phyloP scores from a whole-genome alignment of 2,329 filamentous ascomycete species.

The Fusarium udum region DNA sequence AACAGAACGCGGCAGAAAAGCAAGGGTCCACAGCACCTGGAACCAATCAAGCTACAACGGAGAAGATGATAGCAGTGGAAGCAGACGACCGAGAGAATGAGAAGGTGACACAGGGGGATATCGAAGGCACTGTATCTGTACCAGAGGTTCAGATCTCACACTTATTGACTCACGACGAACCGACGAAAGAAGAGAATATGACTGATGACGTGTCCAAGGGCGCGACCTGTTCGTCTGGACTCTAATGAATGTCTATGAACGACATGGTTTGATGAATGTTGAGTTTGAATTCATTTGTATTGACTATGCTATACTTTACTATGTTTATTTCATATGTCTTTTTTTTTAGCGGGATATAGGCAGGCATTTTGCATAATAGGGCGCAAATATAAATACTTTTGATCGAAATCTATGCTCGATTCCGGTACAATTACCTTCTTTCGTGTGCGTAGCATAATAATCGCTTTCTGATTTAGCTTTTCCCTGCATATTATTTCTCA shows the following conservation, averaged over 20 bases:
- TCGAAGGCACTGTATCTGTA: slow-evolving; percentile 1
- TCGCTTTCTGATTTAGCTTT: not conserved
- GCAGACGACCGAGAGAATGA: not conserved
- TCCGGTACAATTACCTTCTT: not conserved
- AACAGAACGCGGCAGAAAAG: slow-evolving; percentile 26
- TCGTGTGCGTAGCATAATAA: not conserved
- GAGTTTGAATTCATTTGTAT: slow-evolving; percentile 21
- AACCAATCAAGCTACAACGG: slow-evolving; percentile 27
- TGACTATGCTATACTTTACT: not conserved
- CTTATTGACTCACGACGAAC: slow-evolving; percentile 31
- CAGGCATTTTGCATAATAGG: slow-evolving; percentile 32
- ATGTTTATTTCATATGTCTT: slow-evolving; percentile 23
- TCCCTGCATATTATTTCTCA: not conserved
- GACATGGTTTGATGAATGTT: slow-evolving; percentile 15
- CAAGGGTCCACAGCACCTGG: slow-evolving; percentile 42
- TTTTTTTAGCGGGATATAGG: slow-evolving; percentile 20
- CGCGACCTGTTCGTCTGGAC: slow-evolving; percentile 6
- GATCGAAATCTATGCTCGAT: not conserved
- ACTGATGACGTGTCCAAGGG: slow-evolving; percentile 34
- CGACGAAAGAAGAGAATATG: slow-evolving; percentile 25
- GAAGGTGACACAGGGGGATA: not conserved
- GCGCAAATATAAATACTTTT: slow-evolving; percentile 25
- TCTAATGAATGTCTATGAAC: slow-evolving; percentile 29
- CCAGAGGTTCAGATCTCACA: slow-evolving; percentile 16
- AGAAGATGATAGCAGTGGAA: not conserved